Evolutionary conservation across 768 basidiomycete genomes (phyloP).

Genomic region (Xerocomellus intermedius): DNA sequence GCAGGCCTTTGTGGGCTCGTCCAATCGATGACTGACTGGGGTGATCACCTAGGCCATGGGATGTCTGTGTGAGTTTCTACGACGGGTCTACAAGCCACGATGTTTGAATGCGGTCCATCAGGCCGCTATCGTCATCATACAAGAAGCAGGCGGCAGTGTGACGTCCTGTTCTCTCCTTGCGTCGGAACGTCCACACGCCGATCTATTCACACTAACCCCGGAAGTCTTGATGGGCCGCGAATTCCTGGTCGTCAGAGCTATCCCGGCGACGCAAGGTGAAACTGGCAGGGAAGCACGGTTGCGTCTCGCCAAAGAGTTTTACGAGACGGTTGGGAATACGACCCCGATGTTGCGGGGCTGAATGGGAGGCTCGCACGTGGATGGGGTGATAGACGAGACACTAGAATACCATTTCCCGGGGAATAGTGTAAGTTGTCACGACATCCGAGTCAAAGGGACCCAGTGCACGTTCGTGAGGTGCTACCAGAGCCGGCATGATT

Average conservation of each 20-base stretch:
- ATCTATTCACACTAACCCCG: constrained; percentile 61
- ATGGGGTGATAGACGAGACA: not conserved
- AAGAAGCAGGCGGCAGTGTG: constrained; percentile 82
- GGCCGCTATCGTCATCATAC: constrained; percentile 86
- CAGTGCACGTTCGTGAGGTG: constrained; percentile 10
- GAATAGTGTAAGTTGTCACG: not conserved
- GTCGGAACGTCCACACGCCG: constrained; percentile 25
- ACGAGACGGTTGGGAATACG: constrained; percentile 70
- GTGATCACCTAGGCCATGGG: constrained; percentile 60
- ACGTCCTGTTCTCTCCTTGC: constrained; percentile 55
- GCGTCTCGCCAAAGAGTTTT: constrained; percentile 80
- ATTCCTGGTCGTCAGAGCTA: constrained; percentile 71
- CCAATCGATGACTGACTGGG: not conserved
- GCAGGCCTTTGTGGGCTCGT: constrained; percentile 12
- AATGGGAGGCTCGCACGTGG: not conserved
- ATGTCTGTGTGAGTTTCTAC: constrained; percentile 60
- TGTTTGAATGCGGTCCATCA: constrained; percentile 14
- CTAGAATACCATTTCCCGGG: constrained; percentile 3
- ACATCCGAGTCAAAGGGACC: too few species aligned
- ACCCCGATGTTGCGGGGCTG: constrained; percentile 40
- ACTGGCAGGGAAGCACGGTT: constrained; percentile 66
- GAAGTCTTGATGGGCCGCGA: constrained; percentile 75
- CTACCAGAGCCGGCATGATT: not conserved
- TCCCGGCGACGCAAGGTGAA: constrained; percentile 59
- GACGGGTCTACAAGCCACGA: not conserved